phyloP scores from a whole-genome alignment of 306 rosid species.

The Cucurbita ficifolia region DNA sequence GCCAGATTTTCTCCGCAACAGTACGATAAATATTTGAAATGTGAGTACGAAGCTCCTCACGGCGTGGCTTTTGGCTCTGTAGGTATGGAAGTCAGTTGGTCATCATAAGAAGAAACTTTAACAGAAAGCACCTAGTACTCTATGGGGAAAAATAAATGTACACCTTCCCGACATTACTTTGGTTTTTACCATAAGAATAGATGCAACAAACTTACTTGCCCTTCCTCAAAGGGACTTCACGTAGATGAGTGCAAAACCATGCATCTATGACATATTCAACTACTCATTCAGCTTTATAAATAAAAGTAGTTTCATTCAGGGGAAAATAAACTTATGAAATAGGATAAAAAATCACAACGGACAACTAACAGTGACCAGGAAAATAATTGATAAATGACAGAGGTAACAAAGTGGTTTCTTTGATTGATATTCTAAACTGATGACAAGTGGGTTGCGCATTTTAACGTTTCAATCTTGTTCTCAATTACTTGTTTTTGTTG shows the following conservation, averaged over 20 bases:
- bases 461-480: not conserved
- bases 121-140: not conserved
- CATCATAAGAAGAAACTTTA: conserved; percentile 6
- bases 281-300: not conserved
- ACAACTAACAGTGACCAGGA: not conserved
- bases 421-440: not conserved
- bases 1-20: conserved; percentile 95
- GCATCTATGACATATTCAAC: not conserved
- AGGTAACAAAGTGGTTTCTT: too few species aligned
- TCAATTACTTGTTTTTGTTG: not conserved
- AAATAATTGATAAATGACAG: not conserved
- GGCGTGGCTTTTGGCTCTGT: conserved; percentile 88
- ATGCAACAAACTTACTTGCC: not conserved
- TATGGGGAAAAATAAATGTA: not conserved
- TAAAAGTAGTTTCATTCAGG: not conserved
- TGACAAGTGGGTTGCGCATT: not conserved
- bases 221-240: not conserved
- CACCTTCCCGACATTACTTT: not conserved
- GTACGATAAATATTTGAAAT: conserved; percentile 86
- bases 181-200: not conserved
- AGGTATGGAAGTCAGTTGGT: conserved; percentile 14
- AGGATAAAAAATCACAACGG: not conserved
- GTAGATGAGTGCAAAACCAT: not conserved
- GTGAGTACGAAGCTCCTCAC: conserved; percentile 91
- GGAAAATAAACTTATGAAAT: not conserved